Base-by-base conservation (phyloP, 2,329 filamentous ascomycete genomes). In the Colletotrichum lupini region DNA sequence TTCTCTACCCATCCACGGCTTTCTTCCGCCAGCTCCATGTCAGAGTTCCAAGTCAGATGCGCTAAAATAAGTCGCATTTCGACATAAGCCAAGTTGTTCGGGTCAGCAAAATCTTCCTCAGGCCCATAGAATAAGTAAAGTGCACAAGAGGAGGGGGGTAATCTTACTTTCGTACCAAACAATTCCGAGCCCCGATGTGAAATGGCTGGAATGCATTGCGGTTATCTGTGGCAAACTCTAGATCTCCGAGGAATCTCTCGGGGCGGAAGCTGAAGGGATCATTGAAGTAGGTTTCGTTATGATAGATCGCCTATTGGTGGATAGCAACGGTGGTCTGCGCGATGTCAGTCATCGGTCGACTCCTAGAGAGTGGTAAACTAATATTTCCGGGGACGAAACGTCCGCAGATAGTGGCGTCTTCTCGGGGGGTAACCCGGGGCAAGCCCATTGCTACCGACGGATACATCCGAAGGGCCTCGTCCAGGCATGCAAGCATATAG, bases 1-100 rank as follows among this genome's bases (percentile, higher is more conserved):
- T 11, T 62, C 24, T 77, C 71, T 14, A 84, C 81, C 84, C 85
- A 86, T n/a, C 79, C 69, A 9, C 74, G 49, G 28, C 80, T 79
- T 26, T 81, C 80, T 4, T 81, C 76, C 5, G 76, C 77, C 4
- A 87, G 77, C 52, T 80, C 76, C 62, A 87, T 72, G 65, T 88
- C 86, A 68, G 88, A 88, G 30, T 84, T 82, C 69, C 79, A 87
- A 4, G 88, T 75, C 14, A 89, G 65, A 5, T 83, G 81, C 2
- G 85, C 81, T 1, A 87, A 75, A 12, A 88, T 83, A 5, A 87
- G 73, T 1, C 85, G 83, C 83, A 89, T 86, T 76, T 89, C 87
- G 2, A 81, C 81, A 53, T 85, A 85, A 1, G 87, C 87, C 30
- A 87, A 80, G 69, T 82, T 75, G 7, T 32, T 5, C 28, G 35